Base-by-base conservation (phyloP, 2,329 filamentous ascomycete species). In the Helotiales sp. region DNA sequence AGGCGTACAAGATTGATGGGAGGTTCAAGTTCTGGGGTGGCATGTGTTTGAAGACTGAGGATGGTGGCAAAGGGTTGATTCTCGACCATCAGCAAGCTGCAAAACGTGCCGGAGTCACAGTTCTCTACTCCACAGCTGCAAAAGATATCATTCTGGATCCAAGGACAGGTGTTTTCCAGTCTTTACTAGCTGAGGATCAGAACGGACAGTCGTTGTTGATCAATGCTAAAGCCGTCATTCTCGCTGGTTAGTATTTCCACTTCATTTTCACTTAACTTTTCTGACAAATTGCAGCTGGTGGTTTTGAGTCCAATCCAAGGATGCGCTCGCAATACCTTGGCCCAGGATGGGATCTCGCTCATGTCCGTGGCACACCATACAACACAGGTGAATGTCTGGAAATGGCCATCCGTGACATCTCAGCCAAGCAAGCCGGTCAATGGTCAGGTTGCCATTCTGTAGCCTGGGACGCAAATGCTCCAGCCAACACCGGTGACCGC, bases 1-100 rank as follows among this genome's bases (percentile, higher is more conserved):
- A 90, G 66, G 83, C 86, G 0, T 89, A 86, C 67, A 75, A 84
- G 56, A 78, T 87, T n/a, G 75, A 82, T 51, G 83, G 81, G 0
- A 74, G 80, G 29, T 78, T 79, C 66, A 85, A 83, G 65, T 89
- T 89, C 68, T 89, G 85, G 85, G 86, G 86, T 10, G 86, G 86
- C 0, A 71, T 89, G 67, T 76, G 75, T n/a, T 70, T 88, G 31
- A 84, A 79, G 65, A 84, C 81, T 0, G 66, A 81, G 51, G 80
- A 84, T 60, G 83, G 83, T 1, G 85, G 85, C 0, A 85, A 85
- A 63, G 82, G 84, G 0, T 71, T 88, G 5, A 77, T 86, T 3
- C 67, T 75, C 24, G 77, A 82, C 59, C 74, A 83, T 59, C 69
- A 70, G 25, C 66, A 67, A 2, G 76, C 76, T 1, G 83, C 81